Evolutionary conservation across 805 yeast genomes (phyloP), one percentile per base, ranked within the genome.

Genomic region (Starmerella sirachaensis): DNA sequence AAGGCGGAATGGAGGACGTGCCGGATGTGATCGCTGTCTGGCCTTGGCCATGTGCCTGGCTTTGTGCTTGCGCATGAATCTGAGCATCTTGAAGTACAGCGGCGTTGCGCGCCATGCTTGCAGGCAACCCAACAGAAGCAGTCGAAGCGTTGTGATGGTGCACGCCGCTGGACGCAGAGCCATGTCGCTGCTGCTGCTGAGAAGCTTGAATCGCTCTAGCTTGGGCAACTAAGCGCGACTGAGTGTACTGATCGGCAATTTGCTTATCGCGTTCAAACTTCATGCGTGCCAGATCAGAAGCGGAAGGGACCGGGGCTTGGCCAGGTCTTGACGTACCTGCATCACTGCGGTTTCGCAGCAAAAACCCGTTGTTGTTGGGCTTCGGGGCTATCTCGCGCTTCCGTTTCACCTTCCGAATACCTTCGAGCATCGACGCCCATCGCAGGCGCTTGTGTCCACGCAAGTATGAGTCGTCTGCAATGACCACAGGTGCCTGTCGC

Each of bases 341-440:
- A n/a, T 33, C 46, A 20, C 18, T 35, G 4, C 31, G 41, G 17
- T 32, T 42, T 13, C 45, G 38, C 2, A n/a, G 28, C 22, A 43
- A 33, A 18, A 47, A 53, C n/a, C 30, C 22, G n/a, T 31, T 6
- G 16, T 18, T 36, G 30, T 55, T 61, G 6, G 80, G 81, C 45
- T 70, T 69, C 14, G 79, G 77, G 4, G 75, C 72, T 49, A 68
- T 74, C 57, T 91, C 98, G 31, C 97, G 68, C 56, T 86, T 86
- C 49, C 83, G 74, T 78, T 86, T 83, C 48, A 79, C 66, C 59
- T 85, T 85, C 41, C 95, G 68, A 62, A 91, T 78, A 1, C 94
- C 95, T 55, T 91, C 98, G 63, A 91, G 83, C 83, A 91, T 80
- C 38, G 94, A 80, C 0, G 94, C 94, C 96, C 96, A 91, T 47